Base-by-base conservation (phyloP, 2,329 filamentous ascomycete species). In the Byssothecium circinans region DNA sequence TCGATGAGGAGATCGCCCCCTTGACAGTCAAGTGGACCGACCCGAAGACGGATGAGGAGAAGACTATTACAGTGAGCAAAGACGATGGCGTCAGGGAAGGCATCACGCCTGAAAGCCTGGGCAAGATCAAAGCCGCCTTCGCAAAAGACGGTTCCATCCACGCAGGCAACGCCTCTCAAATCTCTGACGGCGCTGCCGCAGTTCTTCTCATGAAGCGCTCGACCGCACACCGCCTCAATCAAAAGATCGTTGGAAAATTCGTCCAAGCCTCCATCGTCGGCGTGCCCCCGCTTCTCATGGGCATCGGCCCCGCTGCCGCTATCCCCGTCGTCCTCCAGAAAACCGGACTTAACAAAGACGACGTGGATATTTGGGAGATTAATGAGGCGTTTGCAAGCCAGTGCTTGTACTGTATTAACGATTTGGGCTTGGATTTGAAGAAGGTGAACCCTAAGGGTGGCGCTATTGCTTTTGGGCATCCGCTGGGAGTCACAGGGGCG, bases 361-460 rank as follows among this genome's bases (percentile, higher is more conserved):
- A 97, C 60, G 90, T 99, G 23, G 94, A 97, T 70, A 92, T 97
- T 67, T 97, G 83, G 67, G 94, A 99, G 82, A 96, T 99, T 81
- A 99, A 99, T 79, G 94, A 99, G 82, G 94, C 94, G 1, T 99
- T 99, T 72, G 94, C 94, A 25, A 89, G 84, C 55, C 92, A 97
- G 81, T 96, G 90, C 74, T 74, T 97, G 58, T 97, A 88, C 88
- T 96, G 91, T 73, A 84, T 89, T 54, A 89, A 94, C 65, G 86
- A 96, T 78, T 82, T 99, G 18, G 87, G 86, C 36, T 75, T 99
- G 22, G 88, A 90, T 43, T 69, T 80, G 52, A 86, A 89, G 57
- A 97, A 96, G 82, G 85, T 99, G 68, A 97, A 97, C 78, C 92
- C 92, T 63, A 96, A 96, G 81, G 94, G 92, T 57, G 92, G 92